Evolutionary conservation across 2,329 filamentous ascomycete species (phyloP).

Genomic region (Ceratocystis albifundus): DNA sequence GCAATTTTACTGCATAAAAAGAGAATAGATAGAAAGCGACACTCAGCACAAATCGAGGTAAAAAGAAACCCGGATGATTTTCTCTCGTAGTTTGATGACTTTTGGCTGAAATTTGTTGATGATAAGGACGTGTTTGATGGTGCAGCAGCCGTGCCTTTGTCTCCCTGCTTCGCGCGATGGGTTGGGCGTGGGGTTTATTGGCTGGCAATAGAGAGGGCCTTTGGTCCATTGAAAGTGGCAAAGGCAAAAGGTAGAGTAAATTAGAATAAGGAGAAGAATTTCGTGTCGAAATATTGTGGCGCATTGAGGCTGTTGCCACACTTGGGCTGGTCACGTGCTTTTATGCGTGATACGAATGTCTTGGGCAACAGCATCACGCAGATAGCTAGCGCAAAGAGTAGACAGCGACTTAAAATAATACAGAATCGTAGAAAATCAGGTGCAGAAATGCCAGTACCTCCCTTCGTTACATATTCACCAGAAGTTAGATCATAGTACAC

Average conservation of each 20-base stretch:
- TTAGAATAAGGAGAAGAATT: background rate
- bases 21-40: background rate
- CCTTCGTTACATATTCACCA: background rate
- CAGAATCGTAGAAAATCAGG: too few relatives aligned
- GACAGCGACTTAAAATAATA: too few relatives aligned
- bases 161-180: conserved; percentile 14
- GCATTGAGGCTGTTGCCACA: background rate
- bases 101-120: background rate
- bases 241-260: background rate
- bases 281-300: background rate
- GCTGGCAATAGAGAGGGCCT: conserved; percentile 1
- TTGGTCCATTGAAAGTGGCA: background rate
- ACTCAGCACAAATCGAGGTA: background rate
- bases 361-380: background rate
- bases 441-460: too few relatives aligned
- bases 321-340: background rate
- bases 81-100: background rate
- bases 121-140: conserved; percentile 14
- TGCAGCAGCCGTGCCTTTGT: conserved; percentile 9
- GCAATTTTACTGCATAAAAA: conserved; percentile 6
- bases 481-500: background rate
- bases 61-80: conserved; percentile 8
- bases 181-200: conserved; percentile 15
- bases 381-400: too few relatives aligned
- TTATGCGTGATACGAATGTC: background rate